Conservation (phyloP, 192 early-diverging fungal genomes). For the Thoreauomyces humboldtii region DNA sequence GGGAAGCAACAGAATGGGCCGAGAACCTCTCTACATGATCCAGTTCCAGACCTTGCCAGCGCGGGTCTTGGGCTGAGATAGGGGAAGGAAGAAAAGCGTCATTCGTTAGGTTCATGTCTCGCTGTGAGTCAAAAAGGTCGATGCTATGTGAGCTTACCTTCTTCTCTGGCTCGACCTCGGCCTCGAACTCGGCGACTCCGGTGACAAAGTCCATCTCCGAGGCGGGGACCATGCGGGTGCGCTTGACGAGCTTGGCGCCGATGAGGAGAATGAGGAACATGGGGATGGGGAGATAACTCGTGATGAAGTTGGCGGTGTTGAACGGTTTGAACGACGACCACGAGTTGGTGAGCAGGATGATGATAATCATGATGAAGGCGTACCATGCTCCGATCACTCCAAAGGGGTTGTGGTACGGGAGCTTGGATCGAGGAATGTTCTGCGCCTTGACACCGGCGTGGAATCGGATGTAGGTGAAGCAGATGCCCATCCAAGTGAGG, state of each 20-base stretch:
- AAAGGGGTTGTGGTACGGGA: slow-evolving; percentile 4
- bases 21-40: slow-evolving; percentile 16
- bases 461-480: slow-evolving; percentile 37
- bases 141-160: too few relatives aligned
- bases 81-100: too few relatives aligned
- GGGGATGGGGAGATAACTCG: background rate
- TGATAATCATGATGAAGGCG: slow-evolving; percentile 11
- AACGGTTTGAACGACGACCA: background rate
- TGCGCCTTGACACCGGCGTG: slow-evolving; percentile 4
- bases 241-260: background rate
- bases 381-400: slow-evolving; percentile 8
- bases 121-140: too few relatives aligned
- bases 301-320: background rate
- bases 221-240: background rate
- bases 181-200: slow-evolving; percentile 9
- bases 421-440: background rate
- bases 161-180: background rate
- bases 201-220: slow-evolving; percentile 11
- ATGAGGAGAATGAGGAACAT: slow-evolving; percentile 4
- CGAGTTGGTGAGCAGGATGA: slow-evolving; percentile 1
- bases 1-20: too few relatives aligned
- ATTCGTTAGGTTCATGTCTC: too few relatives aligned
- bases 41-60: slow-evolving; percentile 8
- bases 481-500: slow-evolving; percentile 35
- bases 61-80: background rate